phyloP scores from a whole-genome alignment of 768 basidiomycete genomes.

The Trametes cinnabarina region DNA sequence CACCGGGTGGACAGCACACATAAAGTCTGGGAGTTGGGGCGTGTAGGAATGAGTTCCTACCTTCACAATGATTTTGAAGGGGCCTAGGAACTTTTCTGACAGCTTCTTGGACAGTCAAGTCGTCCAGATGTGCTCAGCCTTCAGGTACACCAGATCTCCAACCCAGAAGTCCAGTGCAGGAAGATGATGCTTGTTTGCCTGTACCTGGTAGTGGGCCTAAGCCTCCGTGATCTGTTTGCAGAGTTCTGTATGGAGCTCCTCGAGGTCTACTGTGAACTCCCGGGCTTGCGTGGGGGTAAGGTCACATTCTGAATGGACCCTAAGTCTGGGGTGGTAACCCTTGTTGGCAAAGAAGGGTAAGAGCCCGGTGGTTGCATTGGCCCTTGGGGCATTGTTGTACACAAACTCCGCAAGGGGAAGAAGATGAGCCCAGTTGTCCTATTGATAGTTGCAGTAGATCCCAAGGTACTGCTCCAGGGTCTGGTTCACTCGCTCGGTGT shows the following conservation, averaged over 20 bases:
- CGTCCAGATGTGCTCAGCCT: too few relatives aligned
- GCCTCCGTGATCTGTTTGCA: slow-evolving; percentile 16
- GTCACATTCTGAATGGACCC: slow-evolving; percentile 12
- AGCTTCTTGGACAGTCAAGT: too few relatives aligned
- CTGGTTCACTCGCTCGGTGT: slow-evolving; percentile 32
- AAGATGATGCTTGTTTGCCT: slow-evolving; percentile 3
- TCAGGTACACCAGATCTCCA: background rate
- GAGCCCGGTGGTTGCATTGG: background rate
- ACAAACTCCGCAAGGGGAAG: slow-evolving; percentile 31
- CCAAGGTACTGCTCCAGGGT: slow-evolving; percentile 29
- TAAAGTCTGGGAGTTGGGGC: too few relatives aligned
- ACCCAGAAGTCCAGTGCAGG: background rate
- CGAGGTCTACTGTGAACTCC: too few relatives aligned
- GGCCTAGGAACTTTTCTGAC: too few relatives aligned
- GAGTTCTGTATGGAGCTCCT: slow-evolving; percentile 24
- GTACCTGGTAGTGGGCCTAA: slow-evolving; percentile 19
- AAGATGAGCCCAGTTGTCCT: background rate
- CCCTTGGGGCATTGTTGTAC: slow-evolving; percentile 20
- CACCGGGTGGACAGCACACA: too few relatives aligned
- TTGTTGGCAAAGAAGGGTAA: slow-evolving; percentile 5
- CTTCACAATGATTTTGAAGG: too few relatives aligned
- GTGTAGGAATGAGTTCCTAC: too few relatives aligned
- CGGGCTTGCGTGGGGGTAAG: slow-evolving; percentile 17
- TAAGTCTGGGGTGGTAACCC: too few relatives aligned
- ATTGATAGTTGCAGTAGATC: background rate